Conservation (phyloP, 306 rosid genomes). For the Prunus mira region DNA sequence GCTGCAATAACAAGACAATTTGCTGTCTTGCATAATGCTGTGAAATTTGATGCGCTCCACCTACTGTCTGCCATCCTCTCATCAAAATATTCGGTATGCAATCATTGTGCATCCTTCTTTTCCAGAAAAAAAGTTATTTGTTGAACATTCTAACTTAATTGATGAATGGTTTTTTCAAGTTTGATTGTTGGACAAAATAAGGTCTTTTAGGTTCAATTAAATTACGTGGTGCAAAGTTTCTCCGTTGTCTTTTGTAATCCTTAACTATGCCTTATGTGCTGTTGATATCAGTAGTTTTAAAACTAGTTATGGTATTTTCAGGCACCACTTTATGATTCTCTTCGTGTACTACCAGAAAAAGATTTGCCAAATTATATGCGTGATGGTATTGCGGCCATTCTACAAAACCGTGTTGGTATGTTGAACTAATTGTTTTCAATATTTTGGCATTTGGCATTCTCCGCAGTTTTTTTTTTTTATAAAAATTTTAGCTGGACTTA, state of each 20-base stretch:
- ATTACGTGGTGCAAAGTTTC: constrained; percentile 12
- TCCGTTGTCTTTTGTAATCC: constrained; percentile 6
- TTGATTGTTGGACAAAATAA: constrained; percentile 5
- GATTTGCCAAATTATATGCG: constrained; percentile 62
- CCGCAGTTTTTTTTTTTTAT: too few species aligned
- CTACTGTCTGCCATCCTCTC: constrained; percentile 60
- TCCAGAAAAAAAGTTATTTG: not conserved
- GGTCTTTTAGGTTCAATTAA: constrained; percentile 9
- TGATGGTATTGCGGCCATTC: constrained; percentile 68
- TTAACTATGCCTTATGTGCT: not conserved
- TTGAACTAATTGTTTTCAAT: not conserved
- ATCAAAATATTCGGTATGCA: constrained; percentile 56
- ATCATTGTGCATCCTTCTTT: constrained; percentile 14
- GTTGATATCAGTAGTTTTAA: not conserved
- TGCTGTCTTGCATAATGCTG: constrained; percentile 66
- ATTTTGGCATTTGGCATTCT: not conserved
- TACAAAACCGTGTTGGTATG: constrained; percentile 92
- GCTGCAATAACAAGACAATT: constrained; percentile 62
- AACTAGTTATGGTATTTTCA: constrained; percentile 29
- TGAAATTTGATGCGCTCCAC: constrained; percentile 81
- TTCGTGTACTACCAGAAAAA: constrained; percentile 43
- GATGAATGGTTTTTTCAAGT: not conserved
- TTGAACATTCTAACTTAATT: constrained; percentile 4
- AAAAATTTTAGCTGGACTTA: not conserved
- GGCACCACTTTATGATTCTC: constrained; percentile 52